Percentiles rank a stretch among this genome's conserved stretches.
Evolutionary conservation across 208 protist genomes (phyloP).

Genomic region (Crithidia sp.): DNA sequence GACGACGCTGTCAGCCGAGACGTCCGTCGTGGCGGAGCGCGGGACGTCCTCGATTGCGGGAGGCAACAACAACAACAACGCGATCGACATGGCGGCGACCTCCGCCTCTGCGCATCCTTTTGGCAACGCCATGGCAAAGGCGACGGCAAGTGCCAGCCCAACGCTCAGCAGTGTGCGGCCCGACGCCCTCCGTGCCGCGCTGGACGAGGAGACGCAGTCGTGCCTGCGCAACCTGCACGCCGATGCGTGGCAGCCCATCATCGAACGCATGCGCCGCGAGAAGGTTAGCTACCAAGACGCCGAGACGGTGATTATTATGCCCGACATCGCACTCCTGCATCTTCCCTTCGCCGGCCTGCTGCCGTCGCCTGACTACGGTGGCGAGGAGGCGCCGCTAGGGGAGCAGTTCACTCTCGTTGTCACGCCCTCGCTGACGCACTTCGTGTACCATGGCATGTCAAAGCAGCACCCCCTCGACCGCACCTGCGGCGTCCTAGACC

Average conservation of each 20-base stretch:
- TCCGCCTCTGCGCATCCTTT: slow-evolving; percentile 19
- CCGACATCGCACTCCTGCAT: slow-evolving; percentile 78
- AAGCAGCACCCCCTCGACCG: slow-evolving; percentile 7
- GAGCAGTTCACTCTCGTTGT: slow-evolving; percentile 69
- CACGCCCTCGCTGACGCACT: slow-evolving; percentile 68
- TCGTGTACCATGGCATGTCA: slow-evolving; percentile 49
- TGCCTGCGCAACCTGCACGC: slow-evolving; percentile 72
- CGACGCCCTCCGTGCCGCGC: slow-evolving; percentile 19
- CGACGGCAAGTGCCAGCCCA: slow-evolving; percentile 1
- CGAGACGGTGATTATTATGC: slow-evolving; percentile 77
- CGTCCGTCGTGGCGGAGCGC: slow-evolving; percentile 11
- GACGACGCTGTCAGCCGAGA: slow-evolving; percentile 22
- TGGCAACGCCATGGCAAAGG: slow-evolving; percentile 21
- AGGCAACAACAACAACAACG: too few species aligned
- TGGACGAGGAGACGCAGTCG: slow-evolving; percentile 42
- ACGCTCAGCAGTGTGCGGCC: slow-evolving; percentile 13
- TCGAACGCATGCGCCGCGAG: slow-evolving; percentile 44
- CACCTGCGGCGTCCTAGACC: slow-evolving; percentile 27
- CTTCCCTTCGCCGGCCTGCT: slow-evolving; percentile 77
- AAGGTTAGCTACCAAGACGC: slow-evolving; percentile 40
- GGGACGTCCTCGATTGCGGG: too few species aligned
- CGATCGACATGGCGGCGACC: too few species aligned
- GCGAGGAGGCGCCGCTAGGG: slow-evolving; percentile 54
- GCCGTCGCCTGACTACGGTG: slow-evolving; percentile 41
- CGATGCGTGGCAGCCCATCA: slow-evolving; percentile 80